These are phyloP conservation scores for Moricandia arvensis DNA, from an alignment of 345 rosid species.

Conservation along the genomic window DNA sequence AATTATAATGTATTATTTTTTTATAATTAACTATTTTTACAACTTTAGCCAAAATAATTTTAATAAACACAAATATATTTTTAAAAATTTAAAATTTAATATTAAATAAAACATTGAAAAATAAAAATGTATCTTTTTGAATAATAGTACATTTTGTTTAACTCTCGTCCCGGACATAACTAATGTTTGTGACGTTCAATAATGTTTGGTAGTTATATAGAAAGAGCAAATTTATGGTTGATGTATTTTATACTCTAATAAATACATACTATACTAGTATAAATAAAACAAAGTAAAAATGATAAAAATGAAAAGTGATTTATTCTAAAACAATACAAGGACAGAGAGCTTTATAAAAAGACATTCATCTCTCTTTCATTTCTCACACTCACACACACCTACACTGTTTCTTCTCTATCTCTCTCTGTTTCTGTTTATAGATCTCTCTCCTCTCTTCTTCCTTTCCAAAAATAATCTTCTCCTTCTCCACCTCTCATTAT, in stretches of 20 bases:
- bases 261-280: background rate
- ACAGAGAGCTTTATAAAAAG: conserved; percentile 26
- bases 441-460: conserved; percentile 19
- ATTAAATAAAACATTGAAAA: too few relatives aligned
- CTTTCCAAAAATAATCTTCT: conserved; percentile 8
- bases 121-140: too few relatives aligned
- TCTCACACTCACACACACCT: conserved; percentile 10
- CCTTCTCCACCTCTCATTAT: conserved; percentile 36
- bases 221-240: background rate
- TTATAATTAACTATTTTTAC: too few relatives aligned
- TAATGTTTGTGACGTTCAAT: conserved; percentile 24
- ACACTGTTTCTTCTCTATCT: conserved; percentile 21
- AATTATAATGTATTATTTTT: too few relatives aligned
- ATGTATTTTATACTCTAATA: background rate
- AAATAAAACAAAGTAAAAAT: background rate
- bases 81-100: too few relatives aligned
- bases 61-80: too few relatives aligned
- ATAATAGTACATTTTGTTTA: too few relatives aligned
- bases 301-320: background rate
- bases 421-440: conserved; percentile 12
- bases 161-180: background rate
- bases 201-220: conserved; percentile 27
- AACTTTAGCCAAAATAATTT: too few relatives aligned
- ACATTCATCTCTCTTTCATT: conserved; percentile 26
- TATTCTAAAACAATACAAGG: background rate